phyloP scores from a whole-genome alignment of 352 stramenopile genomes.

The Pilasporangium apinafurcum region DNA sequence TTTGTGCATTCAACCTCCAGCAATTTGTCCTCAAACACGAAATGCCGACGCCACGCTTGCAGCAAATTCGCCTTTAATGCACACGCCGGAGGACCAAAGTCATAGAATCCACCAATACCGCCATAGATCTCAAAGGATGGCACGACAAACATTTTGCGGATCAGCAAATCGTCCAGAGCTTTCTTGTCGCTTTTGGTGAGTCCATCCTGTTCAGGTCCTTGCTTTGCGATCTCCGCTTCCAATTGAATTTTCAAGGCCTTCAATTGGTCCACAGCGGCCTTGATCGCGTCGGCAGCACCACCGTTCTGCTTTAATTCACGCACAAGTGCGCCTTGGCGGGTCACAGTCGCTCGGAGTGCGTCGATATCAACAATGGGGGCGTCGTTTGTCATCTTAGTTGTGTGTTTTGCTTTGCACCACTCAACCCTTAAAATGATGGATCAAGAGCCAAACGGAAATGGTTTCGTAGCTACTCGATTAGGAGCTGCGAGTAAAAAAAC shows the following conservation, averaged over 20 bases:
- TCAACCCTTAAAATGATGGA: neutral
- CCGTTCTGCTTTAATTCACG: conserved; percentile 97
- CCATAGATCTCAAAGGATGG: conserved; percentile 99
- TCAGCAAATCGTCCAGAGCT: conserved; percentile 95
- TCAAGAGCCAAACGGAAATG: too few species aligned
- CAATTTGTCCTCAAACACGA: conserved; percentile 98
- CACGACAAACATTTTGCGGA: conserved; percentile 99
- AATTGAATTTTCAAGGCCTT: conserved; percentile 92
- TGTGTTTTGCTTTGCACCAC: neutral
- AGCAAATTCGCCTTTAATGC: conserved; percentile 97
- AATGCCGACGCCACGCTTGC: conserved; percentile 96
- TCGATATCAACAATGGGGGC: conserved; percentile 88
- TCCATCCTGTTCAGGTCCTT: conserved; percentile 50
- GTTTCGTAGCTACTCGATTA: too few species aligned
- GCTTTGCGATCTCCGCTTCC: conserved; percentile 70
- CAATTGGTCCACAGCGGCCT: conserved; percentile 89
- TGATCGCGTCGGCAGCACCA: conserved; percentile 76
- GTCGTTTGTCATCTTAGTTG: conserved; percentile 7
- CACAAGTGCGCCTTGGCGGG: conserved; percentile 93
- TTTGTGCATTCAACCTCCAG: conserved; percentile 99
- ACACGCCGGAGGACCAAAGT: conserved; percentile 95
- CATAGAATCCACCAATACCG: conserved; percentile 97
- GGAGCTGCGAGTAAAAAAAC: too few species aligned
- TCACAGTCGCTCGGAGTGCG: conserved; percentile 91
- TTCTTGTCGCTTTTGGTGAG: conserved; percentile 82